phyloP scores from a whole-genome alignment of 345 rosid species.

The Brassica juncea region DNA sequence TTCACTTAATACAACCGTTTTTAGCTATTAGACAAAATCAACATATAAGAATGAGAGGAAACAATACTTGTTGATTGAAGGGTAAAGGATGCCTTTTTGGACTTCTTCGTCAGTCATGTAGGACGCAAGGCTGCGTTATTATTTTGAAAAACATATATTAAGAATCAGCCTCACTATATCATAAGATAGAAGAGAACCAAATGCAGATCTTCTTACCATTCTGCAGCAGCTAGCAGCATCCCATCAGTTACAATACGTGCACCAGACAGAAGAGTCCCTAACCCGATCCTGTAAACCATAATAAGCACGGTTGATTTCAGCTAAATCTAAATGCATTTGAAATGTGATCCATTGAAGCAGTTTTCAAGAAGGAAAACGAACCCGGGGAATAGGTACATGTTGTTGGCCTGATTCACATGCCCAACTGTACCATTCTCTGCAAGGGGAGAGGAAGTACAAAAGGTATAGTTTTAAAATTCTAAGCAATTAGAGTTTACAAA shows the following conservation, averaged over 20 bases:
- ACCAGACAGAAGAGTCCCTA: slow-evolving; percentile 86
- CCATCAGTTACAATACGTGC: slow-evolving; percentile 78
- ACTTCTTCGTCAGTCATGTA: slow-evolving; percentile 91
- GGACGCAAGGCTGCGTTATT: slow-evolving; percentile 78
- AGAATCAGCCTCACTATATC: background rate
- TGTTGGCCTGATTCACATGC: slow-evolving; percentile 96
- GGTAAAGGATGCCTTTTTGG: slow-evolving; percentile 74
- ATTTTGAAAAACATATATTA: slow-evolving; percentile 15
- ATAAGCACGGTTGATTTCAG: slow-evolving; percentile 5
- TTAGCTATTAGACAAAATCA: too few species aligned
- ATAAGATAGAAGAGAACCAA: background rate
- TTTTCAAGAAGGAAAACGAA: slow-evolving; percentile 44
- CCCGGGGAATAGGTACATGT: slow-evolving; percentile 99
- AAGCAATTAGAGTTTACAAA: background rate
- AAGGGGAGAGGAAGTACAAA: background rate
- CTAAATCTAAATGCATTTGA: background rate
- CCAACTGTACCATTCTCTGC: slow-evolving; percentile 87
- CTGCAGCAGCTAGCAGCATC: slow-evolving; percentile 91
- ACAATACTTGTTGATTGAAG: slow-evolving; percentile 82
- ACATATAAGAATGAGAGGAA: background rate
- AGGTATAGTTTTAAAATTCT: background rate
- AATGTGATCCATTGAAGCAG: slow-evolving; percentile 5
- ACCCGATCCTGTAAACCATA: slow-evolving; percentile 65
- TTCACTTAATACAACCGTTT: too few species aligned
- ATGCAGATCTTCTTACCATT: slow-evolving; percentile 58